Conservation (phyloP, 768 basidiomycete genomes). For the Auriscalpium microsporum region DNA sequence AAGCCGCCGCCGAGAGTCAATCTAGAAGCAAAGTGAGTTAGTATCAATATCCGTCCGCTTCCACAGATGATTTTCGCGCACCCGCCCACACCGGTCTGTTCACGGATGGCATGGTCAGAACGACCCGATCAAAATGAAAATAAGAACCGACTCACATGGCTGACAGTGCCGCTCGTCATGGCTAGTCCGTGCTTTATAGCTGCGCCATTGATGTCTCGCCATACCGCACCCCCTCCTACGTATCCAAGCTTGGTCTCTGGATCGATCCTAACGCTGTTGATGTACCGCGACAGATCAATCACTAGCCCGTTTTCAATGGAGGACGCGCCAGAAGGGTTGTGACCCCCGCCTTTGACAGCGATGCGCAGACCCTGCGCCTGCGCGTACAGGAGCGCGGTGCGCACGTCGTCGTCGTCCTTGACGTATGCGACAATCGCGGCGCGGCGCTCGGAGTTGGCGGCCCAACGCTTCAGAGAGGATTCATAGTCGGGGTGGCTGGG, state of each 20-base stretch:
- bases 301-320: slow-evolving; percentile 38
- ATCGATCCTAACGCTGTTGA: slow-evolving; percentile 31
- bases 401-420: slow-evolving; percentile 33
- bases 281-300: slow-evolving; percentile 37
- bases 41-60: neutral
- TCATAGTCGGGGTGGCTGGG: slow-evolving; percentile 29
- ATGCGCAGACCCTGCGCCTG: slow-evolving; percentile 26
- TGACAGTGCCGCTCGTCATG: slow-evolving; percentile 38
- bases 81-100: slow-evolving; percentile 43
- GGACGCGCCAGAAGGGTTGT: slow-evolving; percentile 34
- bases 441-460: slow-evolving; percentile 28
- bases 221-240: slow-evolving; percentile 37
- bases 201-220: slow-evolving; percentile 35
- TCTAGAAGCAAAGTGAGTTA: slow-evolving; percentile 16
- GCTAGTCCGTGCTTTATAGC: slow-evolving; percentile 36
- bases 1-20: slow-evolving; percentile 46
- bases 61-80: slow-evolving; percentile 17
- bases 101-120: neutral
- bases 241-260: slow-evolving; percentile 28
- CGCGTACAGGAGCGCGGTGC: slow-evolving; percentile 28
- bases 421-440: slow-evolving; percentile 36
- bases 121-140: neutral
- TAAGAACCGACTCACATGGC: slow-evolving; percentile 29
- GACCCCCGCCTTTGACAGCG: slow-evolving; percentile 39
- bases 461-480: slow-evolving; percentile 34